Evolutionary conservation across 495 filamentous ascomycete species (phyloP).

Genomic region (Cercophora scortea): DNA sequence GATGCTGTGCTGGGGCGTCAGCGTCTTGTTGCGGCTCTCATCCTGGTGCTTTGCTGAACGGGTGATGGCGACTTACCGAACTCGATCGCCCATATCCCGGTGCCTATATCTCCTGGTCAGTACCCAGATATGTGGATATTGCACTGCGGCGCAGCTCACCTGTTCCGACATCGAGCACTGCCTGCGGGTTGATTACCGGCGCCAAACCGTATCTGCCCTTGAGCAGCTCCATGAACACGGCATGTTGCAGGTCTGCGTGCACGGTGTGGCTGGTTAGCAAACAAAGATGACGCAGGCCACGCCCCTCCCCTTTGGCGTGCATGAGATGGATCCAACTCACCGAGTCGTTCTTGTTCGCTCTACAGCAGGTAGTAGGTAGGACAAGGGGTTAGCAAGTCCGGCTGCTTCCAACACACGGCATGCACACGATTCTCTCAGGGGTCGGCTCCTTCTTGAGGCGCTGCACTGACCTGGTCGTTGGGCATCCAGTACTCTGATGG

Average conservation of each 20-base stretch:
- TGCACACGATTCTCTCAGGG: not conserved
- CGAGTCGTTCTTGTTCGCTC: slow-evolving; percentile 38
- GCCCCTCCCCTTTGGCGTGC: not conserved
- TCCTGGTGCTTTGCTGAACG: not conserved
- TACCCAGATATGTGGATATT: not conserved
- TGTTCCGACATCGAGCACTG: slow-evolving; percentile 38
- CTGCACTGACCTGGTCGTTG: slow-evolving; percentile 19
- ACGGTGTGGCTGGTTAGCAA: not conserved
- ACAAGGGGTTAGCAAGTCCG: not conserved
- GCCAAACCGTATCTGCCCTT: slow-evolving; percentile 33
- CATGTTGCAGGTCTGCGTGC: slow-evolving; percentile 40
- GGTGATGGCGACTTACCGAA: slow-evolving; percentile 17
- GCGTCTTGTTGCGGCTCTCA: too few relatives aligned
- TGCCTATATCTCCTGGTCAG: slow-evolving; percentile 14
- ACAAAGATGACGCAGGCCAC: not conserved
- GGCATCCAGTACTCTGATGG: slow-evolving; percentile 21
- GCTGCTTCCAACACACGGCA: not conserved
- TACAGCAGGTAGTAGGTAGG: slow-evolving; percentile 1
- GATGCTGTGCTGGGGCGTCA: slow-evolving; percentile 1
- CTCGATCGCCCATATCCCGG: slow-evolving; percentile 39
- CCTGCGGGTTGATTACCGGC: slow-evolving; percentile 29
- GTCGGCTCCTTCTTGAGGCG: too few relatives aligned
- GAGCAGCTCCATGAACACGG: slow-evolving; percentile 32
- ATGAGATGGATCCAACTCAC: slow-evolving; percentile 13
- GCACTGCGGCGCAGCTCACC: slow-evolving; percentile 10